phyloP scores from a whole-genome alignment of 2,329 filamentous ascomycete genomes.

The Alternaria gaisen region DNA sequence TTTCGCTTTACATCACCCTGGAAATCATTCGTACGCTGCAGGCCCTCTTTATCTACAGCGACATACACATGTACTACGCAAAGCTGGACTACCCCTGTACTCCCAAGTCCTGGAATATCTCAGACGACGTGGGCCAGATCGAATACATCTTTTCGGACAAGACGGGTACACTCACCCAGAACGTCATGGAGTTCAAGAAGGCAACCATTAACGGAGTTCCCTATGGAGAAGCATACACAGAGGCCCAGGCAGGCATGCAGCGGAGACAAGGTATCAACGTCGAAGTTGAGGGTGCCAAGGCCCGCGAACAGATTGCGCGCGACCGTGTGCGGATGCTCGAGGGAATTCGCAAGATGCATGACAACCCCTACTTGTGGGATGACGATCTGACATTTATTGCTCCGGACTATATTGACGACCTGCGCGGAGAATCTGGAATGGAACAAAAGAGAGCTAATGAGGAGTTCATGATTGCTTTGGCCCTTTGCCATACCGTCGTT shows the following conservation, averaged over 20 bases:
- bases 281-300: slow-evolving; percentile 77
- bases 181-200: slow-evolving; percentile 99
- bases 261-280: slow-evolving; percentile 88
- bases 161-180: slow-evolving; percentile 88
- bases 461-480: slow-evolving; percentile 92
- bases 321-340: slow-evolving; percentile 78
- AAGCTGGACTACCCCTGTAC: slow-evolving; percentile 93
- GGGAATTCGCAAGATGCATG: slow-evolving; percentile 76
- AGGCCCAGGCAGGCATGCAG: slow-evolving; percentile 96
- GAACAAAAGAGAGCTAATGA: slow-evolving; percentile 82
- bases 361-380: slow-evolving; percentile 91
- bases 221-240: slow-evolving; percentile 97
- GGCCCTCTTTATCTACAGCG: slow-evolving; percentile 97
- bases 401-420: slow-evolving; percentile 84
- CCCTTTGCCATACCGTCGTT: slow-evolving; percentile 96
- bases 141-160: slow-evolving; percentile 99
- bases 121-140: slow-evolving; percentile 95
- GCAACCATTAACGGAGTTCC: slow-evolving; percentile 94
- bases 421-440: slow-evolving; percentile 77
- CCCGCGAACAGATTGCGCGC: slow-evolving; percentile 78
- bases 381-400: slow-evolving; percentile 92
- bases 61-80: slow-evolving; percentile 97
- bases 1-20: slow-evolving; percentile 95
- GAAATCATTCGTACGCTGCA: slow-evolving; percentile 95
- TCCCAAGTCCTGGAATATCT: slow-evolving; percentile 99